These are phyloP conservation scores for Colletotrichum falcatum DNA, from an alignment of 2,329 filamentous ascomycete species.

Conservation along the genomic window DNA sequence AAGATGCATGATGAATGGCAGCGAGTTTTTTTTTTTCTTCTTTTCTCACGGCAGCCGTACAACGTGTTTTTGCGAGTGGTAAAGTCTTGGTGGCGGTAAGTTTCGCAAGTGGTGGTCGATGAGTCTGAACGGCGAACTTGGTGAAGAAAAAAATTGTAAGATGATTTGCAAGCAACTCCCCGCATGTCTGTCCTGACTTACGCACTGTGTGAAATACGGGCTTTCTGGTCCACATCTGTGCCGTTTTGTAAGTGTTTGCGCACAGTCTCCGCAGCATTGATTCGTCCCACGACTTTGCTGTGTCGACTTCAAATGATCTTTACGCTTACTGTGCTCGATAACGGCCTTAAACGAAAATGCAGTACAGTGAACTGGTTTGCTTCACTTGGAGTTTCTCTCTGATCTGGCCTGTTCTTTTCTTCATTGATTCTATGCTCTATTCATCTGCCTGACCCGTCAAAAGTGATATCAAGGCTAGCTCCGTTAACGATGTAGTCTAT, in stretches of 20 bases:
- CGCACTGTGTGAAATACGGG: conserved; percentile 1
- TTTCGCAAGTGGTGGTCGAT: background rate
- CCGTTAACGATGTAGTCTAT: conserved; percentile 5
- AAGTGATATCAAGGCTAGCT: background rate
- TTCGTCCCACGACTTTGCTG: background rate
- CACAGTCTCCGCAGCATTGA: background rate
- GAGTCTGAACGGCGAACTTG: conserved; percentile 1
- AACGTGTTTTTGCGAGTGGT: background rate
- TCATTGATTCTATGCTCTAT: background rate
- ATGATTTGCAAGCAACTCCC: conserved; percentile 37
- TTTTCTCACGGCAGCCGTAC: background rate
- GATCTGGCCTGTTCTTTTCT: background rate
- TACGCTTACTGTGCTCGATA: background rate
- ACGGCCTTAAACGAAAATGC: background rate
- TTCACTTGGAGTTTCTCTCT: background rate
- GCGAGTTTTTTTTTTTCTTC: background rate
- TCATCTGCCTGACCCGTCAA: background rate
- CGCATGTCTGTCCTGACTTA: background rate
- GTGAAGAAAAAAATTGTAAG: conserved; percentile 33
- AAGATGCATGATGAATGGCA: conserved; percentile 36
- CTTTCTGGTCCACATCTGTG: fast-evolving
- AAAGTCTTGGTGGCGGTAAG: conserved; percentile 11
- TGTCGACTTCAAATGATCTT: background rate
- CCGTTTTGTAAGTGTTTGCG: background rate
- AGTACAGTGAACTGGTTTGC: background rate